Evolutionary conservation across 345 rosid genomes (phyloP), one percentile per base, ranked within the genome.

Genomic region (Citrus mangshanensis): DNA sequence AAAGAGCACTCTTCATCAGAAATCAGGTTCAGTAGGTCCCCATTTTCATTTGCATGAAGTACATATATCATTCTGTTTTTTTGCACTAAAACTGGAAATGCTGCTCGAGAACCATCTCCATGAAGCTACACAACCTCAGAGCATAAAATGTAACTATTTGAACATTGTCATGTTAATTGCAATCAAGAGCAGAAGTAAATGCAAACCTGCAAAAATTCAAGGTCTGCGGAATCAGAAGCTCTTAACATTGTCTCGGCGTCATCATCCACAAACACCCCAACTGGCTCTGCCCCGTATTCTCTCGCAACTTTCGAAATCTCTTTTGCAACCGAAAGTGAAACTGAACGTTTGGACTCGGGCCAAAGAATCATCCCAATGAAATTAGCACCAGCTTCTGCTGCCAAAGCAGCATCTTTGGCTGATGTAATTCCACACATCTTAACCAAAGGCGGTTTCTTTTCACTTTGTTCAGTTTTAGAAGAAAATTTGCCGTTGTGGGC

Each of bases 391-490:
- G 96, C 93, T 89, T 94, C 98, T 74, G 93, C 97, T 9, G 97
- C 98, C 81, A 89, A 79, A 27, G 89, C 91, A 38, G 97, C 97
- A 82, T 94, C 97, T 82, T 72, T 75, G 2, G 93, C 91, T 34
- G 97, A 91, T 68, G 97, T 90, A 42, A 94, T 85, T 71, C 98
- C 97, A 25, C 97, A 91, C 93, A 94, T 94, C 89, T 94, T 90
- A 77, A 94, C 93, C 79, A 89, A 81, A 82, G 93, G 86, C 79
- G 46, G 24, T 18, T 58, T 73, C 70, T 85, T 85, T 79, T 75
- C 82, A 79, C 74, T 56, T 22, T 77, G 81, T 69, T 75, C 85
- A 72, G 67, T 61, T 70, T 24, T 37, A 21, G 19, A 72, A 68
- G 59, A 21, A 40, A 69, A 73, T 68, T 84, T 84, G 46, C 83